Percentiles rank a stretch among this genome's conserved stretches.
phyloP scores from a whole-genome alignment of 2,329 filamentous ascomycete genomes.

The Clonostachys chloroleuca region DNA sequence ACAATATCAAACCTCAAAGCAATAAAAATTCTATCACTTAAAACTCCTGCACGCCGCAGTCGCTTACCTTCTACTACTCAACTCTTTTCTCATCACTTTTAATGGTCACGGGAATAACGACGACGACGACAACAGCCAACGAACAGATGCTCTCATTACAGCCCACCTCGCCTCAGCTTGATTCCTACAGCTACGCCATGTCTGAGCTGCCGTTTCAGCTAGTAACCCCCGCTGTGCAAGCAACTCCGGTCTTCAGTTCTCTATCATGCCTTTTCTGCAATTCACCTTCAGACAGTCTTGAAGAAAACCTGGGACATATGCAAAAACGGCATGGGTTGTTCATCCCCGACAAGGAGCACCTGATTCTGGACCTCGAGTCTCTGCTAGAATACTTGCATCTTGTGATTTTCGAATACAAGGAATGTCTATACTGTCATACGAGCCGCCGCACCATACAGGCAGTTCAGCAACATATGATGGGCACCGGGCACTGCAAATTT shows the following conservation, averaged over 20 bases:
- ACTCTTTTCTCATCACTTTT: no score
- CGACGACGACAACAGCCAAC: no score
- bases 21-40: no score
- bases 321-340: conserved; percentile 38
- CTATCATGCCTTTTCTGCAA: conserved; percentile 38
- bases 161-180: no score
- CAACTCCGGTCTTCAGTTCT: conserved; percentile 11
- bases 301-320: conserved; percentile 41
- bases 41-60: no score
- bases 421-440: conserved; percentile 46
- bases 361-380: conserved; percentile 39
- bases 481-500: conserved; percentile 41
- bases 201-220: no score
- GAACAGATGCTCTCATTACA: no score
- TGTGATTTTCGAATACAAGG: conserved; percentile 39
- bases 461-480: conserved; percentile 45
- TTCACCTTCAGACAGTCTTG: conserved; percentile 16
- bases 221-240: no score
- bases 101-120: no score
- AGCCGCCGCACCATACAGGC: conserved; percentile 33
- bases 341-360: conserved; percentile 26
- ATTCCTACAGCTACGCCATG: no score
- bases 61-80: no score
- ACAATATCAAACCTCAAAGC: no score
- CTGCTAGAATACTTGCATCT: conserved; percentile 42